Evolutionary conservation across 768 basidiomycete species (phyloP).

Genomic region (Rhodotorula babjevae): DNA sequence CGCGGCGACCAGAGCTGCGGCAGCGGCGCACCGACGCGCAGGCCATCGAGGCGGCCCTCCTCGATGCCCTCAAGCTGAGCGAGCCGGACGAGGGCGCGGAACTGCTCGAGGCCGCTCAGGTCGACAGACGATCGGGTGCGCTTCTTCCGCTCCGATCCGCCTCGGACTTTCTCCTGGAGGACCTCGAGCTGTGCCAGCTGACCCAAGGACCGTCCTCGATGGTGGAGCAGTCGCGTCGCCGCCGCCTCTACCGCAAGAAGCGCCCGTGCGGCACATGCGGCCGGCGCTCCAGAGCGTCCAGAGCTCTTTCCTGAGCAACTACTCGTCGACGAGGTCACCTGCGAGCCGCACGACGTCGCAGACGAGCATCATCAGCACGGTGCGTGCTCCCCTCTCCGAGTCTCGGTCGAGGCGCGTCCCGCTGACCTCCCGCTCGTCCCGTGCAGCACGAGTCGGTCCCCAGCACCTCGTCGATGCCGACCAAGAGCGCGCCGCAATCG

Average conservation of each 20-base stretch:
- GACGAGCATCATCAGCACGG: not conserved
- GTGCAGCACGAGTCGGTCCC: constrained; percentile 1
- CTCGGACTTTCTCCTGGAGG: no score
- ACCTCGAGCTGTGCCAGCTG: no score
- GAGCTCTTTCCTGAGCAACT: not conserved
- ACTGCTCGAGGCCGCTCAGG: no score
- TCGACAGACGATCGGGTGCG: no score
- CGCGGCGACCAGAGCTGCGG: no score
- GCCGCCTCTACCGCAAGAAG: not conserved
- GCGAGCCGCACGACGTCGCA: not conserved
- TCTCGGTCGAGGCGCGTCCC: not conserved
- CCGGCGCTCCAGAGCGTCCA: not conserved
- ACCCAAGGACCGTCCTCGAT: no score
- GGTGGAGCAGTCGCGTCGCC: no score
- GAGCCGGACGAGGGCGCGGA: no score
- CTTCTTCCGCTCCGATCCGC: no score
- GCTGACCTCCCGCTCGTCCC: not conserved
- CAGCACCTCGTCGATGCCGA: not conserved
- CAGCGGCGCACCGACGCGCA: no score
- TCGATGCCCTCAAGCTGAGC: no score
- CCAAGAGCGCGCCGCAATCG: not conserved
- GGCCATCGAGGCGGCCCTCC: no score
- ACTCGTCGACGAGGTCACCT: not conserved
- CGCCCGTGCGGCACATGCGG: not conserved
- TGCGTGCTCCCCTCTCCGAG: not conserved